phyloP scores from a whole-genome alignment of 192 early-diverging fungal genomes.

The Podila horticola region DNA sequence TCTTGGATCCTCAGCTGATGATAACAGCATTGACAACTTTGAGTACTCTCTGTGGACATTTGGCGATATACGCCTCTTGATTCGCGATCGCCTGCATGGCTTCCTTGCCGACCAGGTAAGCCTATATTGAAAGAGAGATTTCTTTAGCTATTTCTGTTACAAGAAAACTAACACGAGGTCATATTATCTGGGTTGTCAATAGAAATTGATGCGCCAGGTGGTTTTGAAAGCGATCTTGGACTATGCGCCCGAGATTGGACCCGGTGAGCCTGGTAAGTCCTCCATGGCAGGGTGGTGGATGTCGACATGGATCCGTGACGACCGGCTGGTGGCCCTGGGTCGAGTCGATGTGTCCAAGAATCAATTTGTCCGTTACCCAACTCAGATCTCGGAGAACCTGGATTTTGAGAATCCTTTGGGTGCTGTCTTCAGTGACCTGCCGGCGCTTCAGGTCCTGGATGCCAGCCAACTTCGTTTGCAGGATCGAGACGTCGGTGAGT shows the following conservation, averaged over 20 bases:
- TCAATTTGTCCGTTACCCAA: constrained; percentile 39
- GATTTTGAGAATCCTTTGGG: constrained; percentile 32
- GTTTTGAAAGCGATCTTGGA: constrained; percentile 38
- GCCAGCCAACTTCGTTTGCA: constrained; percentile 9
- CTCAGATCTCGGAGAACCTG: background rate
- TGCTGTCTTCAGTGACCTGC: constrained; percentile 35
- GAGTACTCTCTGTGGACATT: constrained; percentile 49
- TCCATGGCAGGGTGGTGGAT: constrained; percentile 48
- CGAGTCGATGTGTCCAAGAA: constrained; percentile 39
- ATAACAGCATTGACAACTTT: constrained; percentile 12
- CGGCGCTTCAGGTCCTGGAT: constrained; percentile 28
- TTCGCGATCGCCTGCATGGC: constrained; percentile 39
- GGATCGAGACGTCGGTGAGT: constrained; percentile 37
- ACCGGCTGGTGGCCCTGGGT: constrained; percentile 32
- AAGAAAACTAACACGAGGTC: too few species aligned
- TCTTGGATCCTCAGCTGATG: background rate
- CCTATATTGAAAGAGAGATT: background rate
- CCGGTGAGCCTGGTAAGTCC: constrained; percentile 11
- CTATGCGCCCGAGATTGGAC: constrained; percentile 39
- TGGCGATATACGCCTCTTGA: constrained; percentile 28
- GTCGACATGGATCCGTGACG: constrained; percentile 43
- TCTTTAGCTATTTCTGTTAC: background rate
- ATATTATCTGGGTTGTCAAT: background rate
- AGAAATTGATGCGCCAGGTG: constrained; percentile 32
- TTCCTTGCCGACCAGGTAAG: constrained; percentile 36